Conservation (phyloP, 352 stramenopile genomes). For the Globisporangium nagaii region DNA sequence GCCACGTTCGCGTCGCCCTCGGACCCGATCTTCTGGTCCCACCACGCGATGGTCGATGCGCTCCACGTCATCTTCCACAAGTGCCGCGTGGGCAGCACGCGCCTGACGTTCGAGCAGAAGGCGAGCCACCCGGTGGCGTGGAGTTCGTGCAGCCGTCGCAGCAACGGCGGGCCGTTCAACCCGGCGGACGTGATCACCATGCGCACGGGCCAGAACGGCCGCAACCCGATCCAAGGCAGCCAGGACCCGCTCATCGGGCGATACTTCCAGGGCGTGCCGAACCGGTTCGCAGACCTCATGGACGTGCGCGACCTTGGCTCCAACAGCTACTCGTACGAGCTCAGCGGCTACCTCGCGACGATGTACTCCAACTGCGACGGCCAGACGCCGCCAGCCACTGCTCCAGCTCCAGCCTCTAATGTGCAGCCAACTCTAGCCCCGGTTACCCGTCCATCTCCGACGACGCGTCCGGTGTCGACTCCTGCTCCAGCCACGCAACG, state of each 20-base stretch:
- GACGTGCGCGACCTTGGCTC: slow-evolving; percentile 36
- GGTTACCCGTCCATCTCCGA: not conserved
- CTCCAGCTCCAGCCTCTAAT: no score
- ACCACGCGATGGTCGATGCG: slow-evolving; percentile 60
- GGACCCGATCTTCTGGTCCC: slow-evolving; percentile 75
- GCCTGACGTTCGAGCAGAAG: slow-evolving; percentile 46
- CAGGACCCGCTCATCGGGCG: slow-evolving; percentile 30
- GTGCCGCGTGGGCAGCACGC: slow-evolving; percentile 40
- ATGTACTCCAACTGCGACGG: slow-evolving; percentile 20
- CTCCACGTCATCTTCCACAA: slow-evolving; percentile 75
- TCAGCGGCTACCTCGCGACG: slow-evolving; percentile 23
- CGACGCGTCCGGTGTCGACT: not conserved
- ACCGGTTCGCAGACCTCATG: slow-evolving; percentile 37
- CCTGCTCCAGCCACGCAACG: no score
- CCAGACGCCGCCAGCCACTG: not conserved
- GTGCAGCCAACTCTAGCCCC: not conserved
- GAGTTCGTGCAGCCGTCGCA: slow-evolving; percentile 36
- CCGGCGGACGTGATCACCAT: slow-evolving; percentile 35
- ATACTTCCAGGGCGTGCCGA: slow-evolving; percentile 34
- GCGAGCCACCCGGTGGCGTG: slow-evolving; percentile 32
- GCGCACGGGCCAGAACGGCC: slow-evolving; percentile 31
- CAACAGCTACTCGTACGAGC: slow-evolving; percentile 56
- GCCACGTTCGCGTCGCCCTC: slow-evolving; percentile 38
- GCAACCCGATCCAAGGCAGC: slow-evolving; percentile 28
- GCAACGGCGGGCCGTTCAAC: slow-evolving; percentile 28